Evolutionary conservation across 129 eudicot species (phyloP).

Genomic region (Scalesia atractyloides): DNA sequence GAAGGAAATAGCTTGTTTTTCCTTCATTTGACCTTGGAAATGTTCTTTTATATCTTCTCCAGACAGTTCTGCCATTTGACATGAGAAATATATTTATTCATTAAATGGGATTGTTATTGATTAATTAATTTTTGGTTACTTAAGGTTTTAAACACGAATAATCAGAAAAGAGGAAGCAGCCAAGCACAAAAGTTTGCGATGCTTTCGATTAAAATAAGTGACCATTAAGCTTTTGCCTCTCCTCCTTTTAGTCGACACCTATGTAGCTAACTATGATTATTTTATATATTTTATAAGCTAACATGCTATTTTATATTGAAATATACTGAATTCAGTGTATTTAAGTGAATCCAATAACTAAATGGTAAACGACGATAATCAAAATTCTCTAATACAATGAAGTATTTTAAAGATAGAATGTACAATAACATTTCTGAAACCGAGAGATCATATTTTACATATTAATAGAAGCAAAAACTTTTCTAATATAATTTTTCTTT

Average conservation of each 20-base stretch:
- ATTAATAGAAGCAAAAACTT: too few relatives aligned
- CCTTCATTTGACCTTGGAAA: too few relatives aligned
- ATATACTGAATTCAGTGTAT: too few relatives aligned
- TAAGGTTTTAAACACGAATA: constrained; percentile 22
- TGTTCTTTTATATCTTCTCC: too few relatives aligned
- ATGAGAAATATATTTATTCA: too few relatives aligned
- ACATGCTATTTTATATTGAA: neutral
- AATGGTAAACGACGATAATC: too few relatives aligned
- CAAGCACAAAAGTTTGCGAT: constrained; percentile 33
- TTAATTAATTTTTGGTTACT: constrained; percentile 6
- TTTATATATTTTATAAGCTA: too few relatives aligned
- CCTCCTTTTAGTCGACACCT: constrained; percentile 30
- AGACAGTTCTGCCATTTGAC: too few relatives aligned
- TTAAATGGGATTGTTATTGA: constrained; percentile 1
- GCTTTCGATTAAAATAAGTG: constrained; percentile 22
- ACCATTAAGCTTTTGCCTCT: constrained; percentile 27
- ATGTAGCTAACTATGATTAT: constrained; percentile 25
- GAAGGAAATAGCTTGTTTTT: too few relatives aligned
- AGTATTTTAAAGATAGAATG: neutral
- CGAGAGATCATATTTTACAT: too few relatives aligned
- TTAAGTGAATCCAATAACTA: too few relatives aligned
- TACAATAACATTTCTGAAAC: neutral
- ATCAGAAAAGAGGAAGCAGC: constrained; percentile 34
- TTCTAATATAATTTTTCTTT: too few relatives aligned
- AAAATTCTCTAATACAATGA: neutral